Conservation (phyloP, 2,329 filamentous ascomycete genomes). For the Alternaria sp. region DNA sequence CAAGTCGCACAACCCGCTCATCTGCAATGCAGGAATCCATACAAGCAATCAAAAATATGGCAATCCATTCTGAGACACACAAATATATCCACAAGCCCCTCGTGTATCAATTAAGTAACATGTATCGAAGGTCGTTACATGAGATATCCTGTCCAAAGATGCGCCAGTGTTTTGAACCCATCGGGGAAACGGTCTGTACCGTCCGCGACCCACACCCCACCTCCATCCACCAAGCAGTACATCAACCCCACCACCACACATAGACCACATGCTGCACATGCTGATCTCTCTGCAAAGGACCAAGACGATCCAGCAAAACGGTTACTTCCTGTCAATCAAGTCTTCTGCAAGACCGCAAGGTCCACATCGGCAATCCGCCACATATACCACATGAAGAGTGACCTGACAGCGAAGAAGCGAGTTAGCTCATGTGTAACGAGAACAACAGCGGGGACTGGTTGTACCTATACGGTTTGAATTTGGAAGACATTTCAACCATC, state of each 20-base stretch:
- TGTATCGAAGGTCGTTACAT: neutral
- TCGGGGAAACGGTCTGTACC: neutral
- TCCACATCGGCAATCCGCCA: constrained; percentile 87
- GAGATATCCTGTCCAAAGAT: too few relatives aligned
- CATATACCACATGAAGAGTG: constrained; percentile 98
- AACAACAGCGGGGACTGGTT: constrained; percentile 33
- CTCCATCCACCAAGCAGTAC: constrained; percentile 3
- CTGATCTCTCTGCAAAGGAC: constrained; percentile 1
- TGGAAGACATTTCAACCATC: constrained; percentile 82
- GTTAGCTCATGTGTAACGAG: constrained; percentile 11
- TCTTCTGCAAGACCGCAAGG: constrained; percentile 60
- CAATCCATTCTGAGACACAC: too few relatives aligned
- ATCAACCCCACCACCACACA: constrained; percentile 8
- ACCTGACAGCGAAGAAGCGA: constrained; percentile 58
- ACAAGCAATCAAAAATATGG: too few relatives aligned
- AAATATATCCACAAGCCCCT: too few relatives aligned
- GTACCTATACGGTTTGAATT: constrained; percentile 81
- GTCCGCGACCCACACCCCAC: constrained; percentile 1
- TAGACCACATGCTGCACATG: constrained; percentile 3
- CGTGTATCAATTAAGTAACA: neutral
- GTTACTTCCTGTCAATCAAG: constrained; percentile 4
- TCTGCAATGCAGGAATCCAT: too few relatives aligned
- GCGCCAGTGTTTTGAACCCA: neutral
- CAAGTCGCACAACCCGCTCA: too few relatives aligned
- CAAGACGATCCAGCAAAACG: neutral